Conservation (phyloP, 768 basidiomycete species). For the Hygrocybe punicea region DNA sequence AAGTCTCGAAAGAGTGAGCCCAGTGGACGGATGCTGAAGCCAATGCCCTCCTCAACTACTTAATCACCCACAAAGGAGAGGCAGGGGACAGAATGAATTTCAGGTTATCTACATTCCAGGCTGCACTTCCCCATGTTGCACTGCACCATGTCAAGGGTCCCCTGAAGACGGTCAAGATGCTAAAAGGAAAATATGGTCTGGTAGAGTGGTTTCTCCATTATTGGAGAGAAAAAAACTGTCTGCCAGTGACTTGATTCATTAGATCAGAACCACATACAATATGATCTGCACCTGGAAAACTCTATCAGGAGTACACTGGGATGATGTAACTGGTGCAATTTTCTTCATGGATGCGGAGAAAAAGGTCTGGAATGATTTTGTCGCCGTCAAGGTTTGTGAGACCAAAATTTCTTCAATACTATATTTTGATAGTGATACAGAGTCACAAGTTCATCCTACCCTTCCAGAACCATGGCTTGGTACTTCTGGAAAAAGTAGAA, state of each 20-base stretch:
- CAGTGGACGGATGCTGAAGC: conserved; percentile 18
- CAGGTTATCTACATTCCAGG: conserved; percentile 15
- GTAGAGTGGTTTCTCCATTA: conserved; percentile 16
- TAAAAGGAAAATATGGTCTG: not conserved
- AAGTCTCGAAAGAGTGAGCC: not conserved
- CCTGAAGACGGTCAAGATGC: conserved; percentile 8
- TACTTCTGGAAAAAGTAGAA: not conserved
- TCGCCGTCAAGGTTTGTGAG: not conserved
- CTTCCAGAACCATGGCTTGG: not conserved
- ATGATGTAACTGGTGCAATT: not conserved
- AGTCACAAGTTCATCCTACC: not conserved
- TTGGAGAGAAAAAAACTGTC: conserved; percentile 5
- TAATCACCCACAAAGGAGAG: conserved; percentile 20
- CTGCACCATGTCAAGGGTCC: conserved; percentile 7
- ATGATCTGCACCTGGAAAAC: not conserved
- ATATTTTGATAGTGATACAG: not conserved
- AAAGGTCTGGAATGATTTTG: not conserved
- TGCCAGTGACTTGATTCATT: not conserved
- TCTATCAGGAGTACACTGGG: not conserved
- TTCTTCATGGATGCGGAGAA: not conserved
- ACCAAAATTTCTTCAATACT: not conserved
- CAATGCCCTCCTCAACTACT: conserved; percentile 13
- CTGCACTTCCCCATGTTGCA: conserved; percentile 3
- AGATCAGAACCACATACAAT: not conserved
- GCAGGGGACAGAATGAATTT: conserved; percentile 26